A percentile compares a stretch with the other conserved stretches of the same genome.
Conservation (phyloP, 441 rosid species). For the Erodium trifolium region DNA sequence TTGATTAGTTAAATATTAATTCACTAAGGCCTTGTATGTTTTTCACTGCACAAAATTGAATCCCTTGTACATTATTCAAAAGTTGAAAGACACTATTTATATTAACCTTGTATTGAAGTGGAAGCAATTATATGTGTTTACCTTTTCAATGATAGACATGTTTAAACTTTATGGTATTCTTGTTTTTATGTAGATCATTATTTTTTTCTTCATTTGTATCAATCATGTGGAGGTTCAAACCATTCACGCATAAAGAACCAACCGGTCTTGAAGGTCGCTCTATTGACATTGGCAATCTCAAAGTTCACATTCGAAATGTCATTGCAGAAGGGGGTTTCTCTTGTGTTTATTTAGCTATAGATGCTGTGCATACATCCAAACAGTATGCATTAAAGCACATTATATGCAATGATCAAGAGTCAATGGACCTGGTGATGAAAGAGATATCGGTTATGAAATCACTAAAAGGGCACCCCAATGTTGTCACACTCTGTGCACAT, state of each 20-base stretch:
- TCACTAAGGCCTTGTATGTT: not conserved
- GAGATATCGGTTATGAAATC: constrained; percentile 79
- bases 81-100: not conserved
- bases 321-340: constrained; percentile 98
- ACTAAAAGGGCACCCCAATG: constrained; percentile 79
- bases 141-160: not conserved
- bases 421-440: constrained; percentile 56
- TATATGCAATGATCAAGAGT: constrained; percentile 76
- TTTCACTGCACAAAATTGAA: not conserved
- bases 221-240: constrained; percentile 90
- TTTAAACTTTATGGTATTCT: constrained; percentile 6
- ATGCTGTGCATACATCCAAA: constrained; percentile 50
- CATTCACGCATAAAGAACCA: constrained; percentile 70
- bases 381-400: constrained; percentile 93
- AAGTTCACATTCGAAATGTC: constrained; percentile 57
- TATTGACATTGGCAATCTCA: constrained; percentile 67
- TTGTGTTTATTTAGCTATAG: constrained; percentile 76
- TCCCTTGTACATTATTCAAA: not conserved
- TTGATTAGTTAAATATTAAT: not conserved
- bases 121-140: not conserved
- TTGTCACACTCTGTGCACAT: constrained; percentile 59
- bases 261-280: constrained; percentile 78
- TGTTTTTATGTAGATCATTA: constrained; percentile 25
- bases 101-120: not conserved
- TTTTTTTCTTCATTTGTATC: constrained; percentile 14